Conservation (phyloP, 495 filamentous ascomycete genomes). For the Usnea hakonensis region DNA sequence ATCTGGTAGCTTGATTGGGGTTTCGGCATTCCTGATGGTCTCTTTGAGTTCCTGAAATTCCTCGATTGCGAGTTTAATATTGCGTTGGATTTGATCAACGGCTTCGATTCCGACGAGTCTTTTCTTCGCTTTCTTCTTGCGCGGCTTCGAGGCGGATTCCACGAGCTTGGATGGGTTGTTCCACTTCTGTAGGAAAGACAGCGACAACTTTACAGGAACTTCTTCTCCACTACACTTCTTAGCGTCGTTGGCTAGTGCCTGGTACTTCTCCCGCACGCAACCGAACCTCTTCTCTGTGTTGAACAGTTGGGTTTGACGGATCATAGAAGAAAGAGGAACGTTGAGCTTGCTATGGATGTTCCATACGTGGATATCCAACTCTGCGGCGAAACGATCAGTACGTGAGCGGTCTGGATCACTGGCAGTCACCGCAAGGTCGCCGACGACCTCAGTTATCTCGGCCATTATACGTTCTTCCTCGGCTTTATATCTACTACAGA, state of each 20-base stretch:
- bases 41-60: neutral
- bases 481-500: neutral
- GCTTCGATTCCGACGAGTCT: neutral
- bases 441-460: neutral
- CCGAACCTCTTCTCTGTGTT: conserved; percentile 3
- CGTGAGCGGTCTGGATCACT: neutral
- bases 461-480: neutral
- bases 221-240: neutral
- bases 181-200: neutral
- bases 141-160: neutral
- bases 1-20: neutral
- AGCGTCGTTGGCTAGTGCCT: neutral
- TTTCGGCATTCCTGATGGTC: neutral
- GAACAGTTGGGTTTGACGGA: neutral
- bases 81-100: neutral
- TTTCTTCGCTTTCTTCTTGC: neutral
- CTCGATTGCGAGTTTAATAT: neutral
- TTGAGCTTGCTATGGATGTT: neutral
- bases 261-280: neutral
- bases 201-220: neutral
- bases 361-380: neutral
- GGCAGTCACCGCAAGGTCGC: neutral
- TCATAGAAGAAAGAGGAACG: neutral
- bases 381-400: neutral
- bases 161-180: neutral